Evolutionary conservation across 768 basidiomycete species (phyloP).

Genomic region (Naematelia encephala): DNA sequence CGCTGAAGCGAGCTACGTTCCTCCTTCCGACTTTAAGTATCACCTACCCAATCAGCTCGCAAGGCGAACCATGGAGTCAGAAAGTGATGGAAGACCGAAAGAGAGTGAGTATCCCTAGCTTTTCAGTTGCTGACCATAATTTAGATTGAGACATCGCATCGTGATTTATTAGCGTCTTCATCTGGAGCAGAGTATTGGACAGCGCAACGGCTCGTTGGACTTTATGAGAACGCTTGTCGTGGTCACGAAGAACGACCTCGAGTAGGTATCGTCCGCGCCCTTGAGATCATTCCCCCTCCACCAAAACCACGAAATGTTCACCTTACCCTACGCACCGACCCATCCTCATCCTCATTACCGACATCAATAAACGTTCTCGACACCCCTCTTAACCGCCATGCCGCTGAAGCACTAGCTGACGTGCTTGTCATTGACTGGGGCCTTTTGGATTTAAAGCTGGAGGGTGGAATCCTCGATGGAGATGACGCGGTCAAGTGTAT

Average conservation of each 20-base stretch:
- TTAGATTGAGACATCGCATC: constrained; percentile 40
- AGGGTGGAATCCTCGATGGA: constrained; percentile 84
- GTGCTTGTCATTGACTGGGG: constrained; percentile 93
- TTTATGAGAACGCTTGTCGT: constrained; percentile 61
- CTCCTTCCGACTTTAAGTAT: constrained; percentile 80
- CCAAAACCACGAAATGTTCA: constrained; percentile 30
- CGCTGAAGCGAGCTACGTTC: constrained; percentile 85
- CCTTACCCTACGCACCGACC: constrained; percentile 18
- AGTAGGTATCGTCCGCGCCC: constrained; percentile 36
- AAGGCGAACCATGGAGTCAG: constrained; percentile 77
- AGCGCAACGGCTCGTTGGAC: constrained; percentile 73
- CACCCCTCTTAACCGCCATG: constrained; percentile 59
- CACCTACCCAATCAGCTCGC: constrained; percentile 82
- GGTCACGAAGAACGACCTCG: constrained; percentile 49
- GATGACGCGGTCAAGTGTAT: constrained; percentile 75
- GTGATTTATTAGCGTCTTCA: constrained; percentile 17
- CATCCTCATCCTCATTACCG: constrained; percentile 10
- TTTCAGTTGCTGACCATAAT: constrained; percentile 52
- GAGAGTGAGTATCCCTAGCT: constrained; percentile 58
- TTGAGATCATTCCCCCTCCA: constrained; percentile 40
- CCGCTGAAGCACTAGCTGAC: constrained; percentile 80
- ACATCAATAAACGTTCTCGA: constrained; percentile 59
- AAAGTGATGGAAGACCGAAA: constrained; percentile 75
- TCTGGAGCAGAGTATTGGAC: constrained; percentile 73
- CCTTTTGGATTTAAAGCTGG: constrained; percentile 73